Conservation (phyloP, 768 basidiomycete genomes). For the Clitopilus passeckerianus region DNA sequence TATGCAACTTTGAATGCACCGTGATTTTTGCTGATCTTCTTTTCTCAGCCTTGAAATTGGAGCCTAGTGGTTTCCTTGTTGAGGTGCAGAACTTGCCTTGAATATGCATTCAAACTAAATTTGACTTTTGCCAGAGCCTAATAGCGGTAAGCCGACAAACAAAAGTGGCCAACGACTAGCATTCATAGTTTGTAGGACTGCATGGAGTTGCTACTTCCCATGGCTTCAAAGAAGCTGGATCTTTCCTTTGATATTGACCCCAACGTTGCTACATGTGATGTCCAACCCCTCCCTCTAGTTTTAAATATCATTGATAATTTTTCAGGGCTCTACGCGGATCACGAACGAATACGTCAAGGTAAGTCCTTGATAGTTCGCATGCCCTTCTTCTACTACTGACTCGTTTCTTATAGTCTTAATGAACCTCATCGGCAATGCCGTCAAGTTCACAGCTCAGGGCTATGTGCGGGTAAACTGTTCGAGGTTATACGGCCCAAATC, state of each 20-base stretch:
- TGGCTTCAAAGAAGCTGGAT: slow-evolving; percentile 72
- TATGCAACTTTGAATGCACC: slow-evolving; percentile 13
- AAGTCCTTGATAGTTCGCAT: not conserved
- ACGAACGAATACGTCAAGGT: slow-evolving; percentile 73
- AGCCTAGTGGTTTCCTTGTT: slow-evolving; percentile 59
- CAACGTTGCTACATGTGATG: slow-evolving; percentile 57
- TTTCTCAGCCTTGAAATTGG: slow-evolving; percentile 64
- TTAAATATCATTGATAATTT: not conserved
- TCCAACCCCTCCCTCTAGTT: not conserved
- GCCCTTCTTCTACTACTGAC: not conserved
- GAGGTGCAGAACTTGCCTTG: slow-evolving; percentile 34
- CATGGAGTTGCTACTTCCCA: slow-evolving; percentile 69
- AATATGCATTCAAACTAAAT: not conserved
- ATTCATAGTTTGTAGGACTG: slow-evolving; percentile 46
- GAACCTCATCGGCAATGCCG: slow-evolving; percentile 75
- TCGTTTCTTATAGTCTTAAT: slow-evolving; percentile 46
- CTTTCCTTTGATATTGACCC: slow-evolving; percentile 68
- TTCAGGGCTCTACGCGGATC: slow-evolving; percentile 67
- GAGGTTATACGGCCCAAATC: slow-evolving; percentile 3
- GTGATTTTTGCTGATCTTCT: slow-evolving; percentile 5
- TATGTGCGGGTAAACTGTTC: slow-evolving; percentile 60
- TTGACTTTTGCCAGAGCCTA: slow-evolving; percentile 40
- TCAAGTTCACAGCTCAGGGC: slow-evolving; percentile 66
- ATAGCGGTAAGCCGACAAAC: slow-evolving; percentile 45
- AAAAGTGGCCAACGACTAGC: not conserved